Percentiles rank a stretch among this genome's conserved stretches.
Evolutionary conservation across 192 early-diverging fungal genomes (phyloP).

Genomic region (Backusella sp.): DNA sequence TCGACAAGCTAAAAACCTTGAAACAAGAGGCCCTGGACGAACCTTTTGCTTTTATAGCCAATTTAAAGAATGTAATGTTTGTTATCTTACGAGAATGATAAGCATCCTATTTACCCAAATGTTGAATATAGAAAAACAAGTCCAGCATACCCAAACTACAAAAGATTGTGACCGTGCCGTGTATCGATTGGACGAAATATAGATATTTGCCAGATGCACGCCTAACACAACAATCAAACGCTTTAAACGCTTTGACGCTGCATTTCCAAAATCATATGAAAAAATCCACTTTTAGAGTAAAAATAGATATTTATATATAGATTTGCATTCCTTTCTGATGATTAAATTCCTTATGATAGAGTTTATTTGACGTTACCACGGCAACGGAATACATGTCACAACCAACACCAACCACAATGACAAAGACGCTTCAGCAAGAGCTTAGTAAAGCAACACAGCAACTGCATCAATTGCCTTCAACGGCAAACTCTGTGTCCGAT

Average conservation of each 20-base stretch:
- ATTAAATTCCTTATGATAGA: constrained; percentile 12
- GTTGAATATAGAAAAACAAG: neutral
- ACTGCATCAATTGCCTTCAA: constrained; percentile 19
- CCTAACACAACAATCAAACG: constrained; percentile 19
- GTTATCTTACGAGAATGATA: neutral
- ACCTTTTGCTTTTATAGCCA: constrained; percentile 41
- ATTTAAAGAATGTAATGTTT: neutral
- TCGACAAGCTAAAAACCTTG: constrained; percentile 35
- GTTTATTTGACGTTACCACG: constrained; percentile 22
- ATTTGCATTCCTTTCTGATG: neutral
- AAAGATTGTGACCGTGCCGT: constrained; percentile 30
- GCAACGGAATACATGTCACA: neutral
- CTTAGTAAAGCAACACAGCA: constrained; percentile 18
- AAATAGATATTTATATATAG: neutral
- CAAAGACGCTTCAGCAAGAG: constrained; percentile 16
- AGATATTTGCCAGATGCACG: constrained; percentile 29
- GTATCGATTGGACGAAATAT: constrained; percentile 37
- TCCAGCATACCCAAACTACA: constrained; percentile 25
- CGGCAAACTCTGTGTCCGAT: constrained; percentile 28
- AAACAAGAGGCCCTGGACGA: constrained; percentile 44
- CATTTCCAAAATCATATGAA: neutral
- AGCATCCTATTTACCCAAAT: too few relatives aligned
- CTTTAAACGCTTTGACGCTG: constrained; percentile 11
- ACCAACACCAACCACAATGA: neutral
- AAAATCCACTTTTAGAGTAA: constrained; percentile 12